phyloP scores from a whole-genome alignment of 2,329 filamentous ascomycete genomes.

The Aspergillus unguis region DNA sequence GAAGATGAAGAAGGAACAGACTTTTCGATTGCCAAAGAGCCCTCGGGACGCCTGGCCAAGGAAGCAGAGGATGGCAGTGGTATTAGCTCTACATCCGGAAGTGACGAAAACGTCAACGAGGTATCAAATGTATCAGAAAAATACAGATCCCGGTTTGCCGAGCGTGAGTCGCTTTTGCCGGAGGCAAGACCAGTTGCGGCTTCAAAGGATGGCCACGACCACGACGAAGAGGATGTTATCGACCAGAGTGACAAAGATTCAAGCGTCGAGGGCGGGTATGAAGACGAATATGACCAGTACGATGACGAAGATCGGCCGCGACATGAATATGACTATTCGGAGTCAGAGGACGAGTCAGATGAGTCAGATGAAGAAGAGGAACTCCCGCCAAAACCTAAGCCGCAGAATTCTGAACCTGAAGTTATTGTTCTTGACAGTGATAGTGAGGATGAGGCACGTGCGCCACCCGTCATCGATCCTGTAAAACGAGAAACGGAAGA shows the following conservation, averaged over 20 bases:
- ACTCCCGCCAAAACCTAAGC: slow-evolving; percentile 4
- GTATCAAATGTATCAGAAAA: too few species aligned
- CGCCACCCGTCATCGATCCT: not conserved
- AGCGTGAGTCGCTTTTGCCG: too few species aligned
- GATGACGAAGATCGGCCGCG: slow-evolving; percentile 17
- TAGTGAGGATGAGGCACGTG: slow-evolving; percentile 36
- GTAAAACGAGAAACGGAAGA: not conserved
- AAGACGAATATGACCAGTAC: slow-evolving; percentile 17
- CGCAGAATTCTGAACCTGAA: slow-evolving; percentile 27
- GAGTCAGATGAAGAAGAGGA: slow-evolving; percentile 15
- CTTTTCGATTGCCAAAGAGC: too few species aligned
- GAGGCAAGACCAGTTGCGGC: too few species aligned
- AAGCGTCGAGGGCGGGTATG: slow-evolving; percentile 9
- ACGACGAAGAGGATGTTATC: too few species aligned
- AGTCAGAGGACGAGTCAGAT: slow-evolving; percentile 19
- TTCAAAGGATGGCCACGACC: too few species aligned
- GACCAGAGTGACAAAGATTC: too few species aligned
- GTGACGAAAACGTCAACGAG: too few species aligned
- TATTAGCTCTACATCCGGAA: too few species aligned
- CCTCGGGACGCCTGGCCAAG: too few species aligned
- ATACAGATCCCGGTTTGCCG: too few species aligned
- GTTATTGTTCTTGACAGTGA: slow-evolving; percentile 44
- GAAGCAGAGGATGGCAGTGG: too few species aligned
- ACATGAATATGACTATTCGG: slow-evolving; percentile 17
- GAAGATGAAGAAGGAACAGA: not conserved